Evolutionary conservation across 2,329 filamentous ascomycete species (phyloP).

Genomic region (Neurospora sp.): DNA sequence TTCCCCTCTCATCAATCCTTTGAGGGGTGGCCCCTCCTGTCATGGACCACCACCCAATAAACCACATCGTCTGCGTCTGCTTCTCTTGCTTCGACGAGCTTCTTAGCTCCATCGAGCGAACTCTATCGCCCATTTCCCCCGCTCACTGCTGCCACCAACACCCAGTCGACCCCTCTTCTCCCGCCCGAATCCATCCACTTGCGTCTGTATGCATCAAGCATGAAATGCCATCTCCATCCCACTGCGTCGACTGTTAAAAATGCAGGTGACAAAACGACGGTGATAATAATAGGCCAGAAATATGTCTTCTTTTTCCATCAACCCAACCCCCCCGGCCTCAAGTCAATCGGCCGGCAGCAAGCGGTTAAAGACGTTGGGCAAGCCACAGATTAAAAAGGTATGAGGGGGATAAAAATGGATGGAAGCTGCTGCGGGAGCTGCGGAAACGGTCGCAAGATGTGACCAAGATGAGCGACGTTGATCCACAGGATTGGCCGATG

Average conservation of each 20-base stretch:
- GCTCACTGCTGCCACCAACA: rapidly evolving
- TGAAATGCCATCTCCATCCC: not conserved
- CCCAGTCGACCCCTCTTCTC: not conserved
- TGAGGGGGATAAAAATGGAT: not conserved
- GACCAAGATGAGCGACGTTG: not conserved
- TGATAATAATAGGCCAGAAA: not conserved
- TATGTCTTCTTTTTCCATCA: not conserved
- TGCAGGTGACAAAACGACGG: not conserved
- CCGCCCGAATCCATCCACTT: not conserved
- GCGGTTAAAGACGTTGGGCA: not conserved
- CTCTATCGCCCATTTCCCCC: not conserved
- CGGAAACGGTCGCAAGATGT: not conserved
- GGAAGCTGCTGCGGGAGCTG: not conserved
- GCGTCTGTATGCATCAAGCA: not conserved
- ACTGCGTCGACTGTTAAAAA: not conserved
- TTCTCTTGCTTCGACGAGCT: not conserved
- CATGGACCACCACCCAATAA: not conserved
- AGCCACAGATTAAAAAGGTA: not conserved
- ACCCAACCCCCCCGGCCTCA: not conserved
- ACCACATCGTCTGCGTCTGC: not conserved
- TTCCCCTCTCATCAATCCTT: not conserved
- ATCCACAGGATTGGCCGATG: not conserved
- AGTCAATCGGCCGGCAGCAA: not conserved
- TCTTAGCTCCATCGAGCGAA: not conserved
- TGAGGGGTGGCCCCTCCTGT: not conserved